A percentile compares a stretch with the other conserved stretches of the same genome.
phyloP scores from a whole-genome alignment of 176 grass and related monocot genomes.

The Hordeum marinum region DNA sequence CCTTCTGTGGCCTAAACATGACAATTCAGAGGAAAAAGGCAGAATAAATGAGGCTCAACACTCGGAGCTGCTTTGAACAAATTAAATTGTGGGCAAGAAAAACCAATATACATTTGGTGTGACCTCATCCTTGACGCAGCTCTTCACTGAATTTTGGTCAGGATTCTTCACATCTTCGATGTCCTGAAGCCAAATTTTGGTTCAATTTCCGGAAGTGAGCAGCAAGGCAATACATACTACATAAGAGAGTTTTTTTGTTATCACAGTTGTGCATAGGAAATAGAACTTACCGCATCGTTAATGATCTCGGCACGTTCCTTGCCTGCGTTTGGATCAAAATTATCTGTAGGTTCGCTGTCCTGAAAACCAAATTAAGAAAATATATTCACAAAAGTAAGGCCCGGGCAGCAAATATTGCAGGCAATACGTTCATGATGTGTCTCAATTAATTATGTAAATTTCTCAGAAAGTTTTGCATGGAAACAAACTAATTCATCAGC shows the following conservation, averaged over 20 bases:
- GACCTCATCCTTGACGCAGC: background rate
- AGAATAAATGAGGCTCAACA: background rate
- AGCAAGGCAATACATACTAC: background rate
- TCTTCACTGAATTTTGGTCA: background rate
- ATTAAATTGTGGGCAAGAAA: background rate
- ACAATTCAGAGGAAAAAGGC: constrained; percentile 1
- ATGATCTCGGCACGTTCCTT: background rate
- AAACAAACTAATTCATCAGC: constrained; percentile 14
- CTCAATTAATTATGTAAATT: background rate
- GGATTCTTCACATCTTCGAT: background rate
- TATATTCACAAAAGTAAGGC: background rate
- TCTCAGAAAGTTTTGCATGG: background rate
- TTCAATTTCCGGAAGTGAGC: background rate
- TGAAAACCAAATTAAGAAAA: background rate
- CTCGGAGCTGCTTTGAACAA: background rate
- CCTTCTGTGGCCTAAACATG: constrained; percentile 4
- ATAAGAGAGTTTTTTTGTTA: background rate
- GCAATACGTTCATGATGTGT: background rate
- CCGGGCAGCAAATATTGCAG: background rate
- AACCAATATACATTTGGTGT: background rate
- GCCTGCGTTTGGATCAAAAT: background rate
- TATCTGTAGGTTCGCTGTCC: background rate
- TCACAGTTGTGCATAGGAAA: background rate
- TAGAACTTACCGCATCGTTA: background rate
- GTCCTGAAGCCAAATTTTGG: constrained; percentile 1